Conservation (phyloP, 495 filamentous ascomycete genomes). For the Lasiosphaeriaceae sp. region DNA sequence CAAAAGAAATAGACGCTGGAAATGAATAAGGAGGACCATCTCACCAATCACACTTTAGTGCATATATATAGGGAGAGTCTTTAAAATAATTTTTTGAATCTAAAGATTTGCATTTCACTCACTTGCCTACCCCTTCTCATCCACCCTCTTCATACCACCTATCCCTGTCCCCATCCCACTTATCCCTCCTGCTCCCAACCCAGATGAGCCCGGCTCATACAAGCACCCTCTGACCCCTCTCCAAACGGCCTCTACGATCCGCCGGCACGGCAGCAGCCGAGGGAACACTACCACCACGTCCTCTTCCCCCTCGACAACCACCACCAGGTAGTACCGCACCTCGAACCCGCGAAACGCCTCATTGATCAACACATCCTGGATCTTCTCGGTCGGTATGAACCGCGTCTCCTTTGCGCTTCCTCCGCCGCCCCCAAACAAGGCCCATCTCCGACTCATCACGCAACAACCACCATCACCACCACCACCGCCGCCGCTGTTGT, state of each 20-base stretch:
- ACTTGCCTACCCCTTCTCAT: not conserved
- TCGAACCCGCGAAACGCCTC: conserved; percentile 94
- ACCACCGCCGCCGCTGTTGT: conserved; percentile 40
- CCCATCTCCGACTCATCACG: conserved; percentile 55
- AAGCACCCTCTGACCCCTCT: conserved; percentile 71
- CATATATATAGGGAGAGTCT: not conserved
- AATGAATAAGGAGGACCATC: no score
- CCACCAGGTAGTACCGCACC: conserved; percentile 82
- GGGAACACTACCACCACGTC: conserved; percentile 92
- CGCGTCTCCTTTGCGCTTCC: conserved; percentile 50
- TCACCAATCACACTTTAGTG: no score
- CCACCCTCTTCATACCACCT: not conserved
- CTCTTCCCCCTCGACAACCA: conserved; percentile 87
- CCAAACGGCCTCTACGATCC: conserved; percentile 81
- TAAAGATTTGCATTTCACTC: not conserved
- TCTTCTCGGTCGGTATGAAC: conserved; percentile 90
- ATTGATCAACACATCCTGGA: conserved; percentile 89
- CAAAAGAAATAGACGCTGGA: no score
- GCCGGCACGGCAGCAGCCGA: conserved; percentile 64
- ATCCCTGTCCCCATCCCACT: not conserved
- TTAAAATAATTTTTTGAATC: conserved; percentile 6
- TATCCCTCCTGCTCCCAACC: not conserved
- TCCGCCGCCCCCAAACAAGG: conserved; percentile 24
- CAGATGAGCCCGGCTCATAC: conserved; percentile 48
- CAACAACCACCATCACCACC: not conserved